A percentile compares a stretch with the other conserved stretches of the same genome.
phyloP scores from a whole-genome alignment of 176 grass and related monocot species.

The Aegilops sharonensis region DNA sequence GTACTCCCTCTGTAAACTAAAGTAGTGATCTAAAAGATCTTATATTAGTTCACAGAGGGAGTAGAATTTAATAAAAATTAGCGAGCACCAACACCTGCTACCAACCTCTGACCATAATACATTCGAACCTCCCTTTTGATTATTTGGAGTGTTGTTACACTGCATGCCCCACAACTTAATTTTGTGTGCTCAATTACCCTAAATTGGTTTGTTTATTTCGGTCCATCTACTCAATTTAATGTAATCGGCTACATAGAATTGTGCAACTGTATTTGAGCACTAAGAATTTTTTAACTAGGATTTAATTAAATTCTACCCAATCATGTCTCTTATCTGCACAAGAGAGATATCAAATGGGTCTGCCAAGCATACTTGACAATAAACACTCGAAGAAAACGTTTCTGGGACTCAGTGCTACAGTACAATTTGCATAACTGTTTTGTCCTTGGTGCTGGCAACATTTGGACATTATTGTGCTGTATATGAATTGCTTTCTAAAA shows the following conservation, averaged over 20 bases:
- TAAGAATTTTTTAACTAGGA: not conserved
- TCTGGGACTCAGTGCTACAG: not conserved
- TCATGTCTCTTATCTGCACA: slow-evolving; percentile 9
- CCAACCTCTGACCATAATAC: not conserved
- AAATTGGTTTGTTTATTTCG: slow-evolving; percentile 2
- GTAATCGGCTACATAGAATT: not conserved
- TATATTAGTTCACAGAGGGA: too few relatives aligned
- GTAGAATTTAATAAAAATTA: not conserved
- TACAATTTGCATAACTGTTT: slow-evolving; percentile 11
- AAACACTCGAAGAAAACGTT: not conserved
- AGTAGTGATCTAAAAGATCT: too few relatives aligned
- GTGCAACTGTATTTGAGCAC: not conserved
- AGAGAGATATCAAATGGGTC: not conserved
- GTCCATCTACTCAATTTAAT: not conserved
- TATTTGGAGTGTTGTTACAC: slow-evolving; percentile 9
- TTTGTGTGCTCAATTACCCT: not conserved
- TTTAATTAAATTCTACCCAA: not conserved
- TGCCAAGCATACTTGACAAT: slow-evolving; percentile 7
- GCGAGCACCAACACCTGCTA: not conserved
- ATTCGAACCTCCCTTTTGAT: not conserved
- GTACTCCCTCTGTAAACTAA: too few relatives aligned
- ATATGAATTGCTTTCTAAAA: slow-evolving; percentile 6
- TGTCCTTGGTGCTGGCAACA: not conserved
- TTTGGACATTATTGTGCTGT: slow-evolving; percentile 3
- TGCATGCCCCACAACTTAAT: not conserved